A percentile compares a stretch with the other conserved stretches of the same genome.
Conservation (phyloP, 2,329 filamentous ascomycete species). For the Colletotrichum liaoningense region DNA sequence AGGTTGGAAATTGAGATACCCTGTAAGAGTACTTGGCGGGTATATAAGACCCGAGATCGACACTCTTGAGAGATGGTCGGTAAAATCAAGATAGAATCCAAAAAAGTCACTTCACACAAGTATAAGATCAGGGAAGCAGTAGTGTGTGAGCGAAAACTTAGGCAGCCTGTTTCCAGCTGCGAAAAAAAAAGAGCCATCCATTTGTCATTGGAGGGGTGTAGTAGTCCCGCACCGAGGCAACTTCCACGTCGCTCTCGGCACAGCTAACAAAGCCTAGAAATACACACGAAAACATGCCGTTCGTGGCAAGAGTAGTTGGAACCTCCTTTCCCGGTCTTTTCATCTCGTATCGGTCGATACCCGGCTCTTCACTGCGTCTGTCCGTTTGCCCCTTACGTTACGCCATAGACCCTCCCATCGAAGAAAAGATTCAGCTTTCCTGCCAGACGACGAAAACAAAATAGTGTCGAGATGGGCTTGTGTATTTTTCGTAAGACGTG, state of each 20-base stretch:
- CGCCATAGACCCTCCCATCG: conserved; percentile 8
- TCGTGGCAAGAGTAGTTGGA: conserved; percentile 3
- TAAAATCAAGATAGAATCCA: background rate
- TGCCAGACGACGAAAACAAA: background rate
- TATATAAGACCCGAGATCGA: background rate
- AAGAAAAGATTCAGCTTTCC: conserved; percentile 11
- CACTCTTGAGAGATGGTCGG: background rate
- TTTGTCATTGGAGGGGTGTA: conserved; percentile 25
- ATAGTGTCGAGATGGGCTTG: background rate
- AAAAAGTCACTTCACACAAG: background rate
- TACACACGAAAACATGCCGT: conserved; percentile 26
- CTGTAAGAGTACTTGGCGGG: conserved; percentile 15
- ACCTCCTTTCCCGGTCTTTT: conserved; percentile 7
- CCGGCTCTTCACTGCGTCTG: conserved; percentile 2
- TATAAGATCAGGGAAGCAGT: background rate
- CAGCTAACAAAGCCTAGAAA: conserved; percentile 19
- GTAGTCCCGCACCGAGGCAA: conserved; percentile 4
- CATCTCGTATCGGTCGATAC: background rate
- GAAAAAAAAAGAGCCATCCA: conserved; percentile 10
- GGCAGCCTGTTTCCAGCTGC: conserved; percentile 15
- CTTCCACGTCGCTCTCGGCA: background rate
- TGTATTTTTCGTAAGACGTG: background rate
- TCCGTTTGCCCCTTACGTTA: conserved; percentile 8
- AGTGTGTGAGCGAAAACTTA: background rate
- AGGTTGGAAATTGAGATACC: conserved; percentile 22